These are phyloP conservation scores for Lentinula lateritia DNA, from an alignment of 768 basidiomycete species.

Conservation along the genomic window DNA sequence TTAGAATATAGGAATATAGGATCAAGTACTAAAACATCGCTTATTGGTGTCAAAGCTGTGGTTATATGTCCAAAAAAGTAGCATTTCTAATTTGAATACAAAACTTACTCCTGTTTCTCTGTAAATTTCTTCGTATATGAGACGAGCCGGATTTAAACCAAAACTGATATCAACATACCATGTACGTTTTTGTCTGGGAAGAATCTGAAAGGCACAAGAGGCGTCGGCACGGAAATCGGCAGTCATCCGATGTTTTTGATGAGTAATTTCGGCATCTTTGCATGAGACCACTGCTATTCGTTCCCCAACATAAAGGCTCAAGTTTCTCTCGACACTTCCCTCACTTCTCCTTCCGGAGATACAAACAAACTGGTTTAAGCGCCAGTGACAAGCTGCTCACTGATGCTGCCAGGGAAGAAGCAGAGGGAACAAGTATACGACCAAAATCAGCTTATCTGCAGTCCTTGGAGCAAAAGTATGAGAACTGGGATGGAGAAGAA, in stretches of 20 bases:
- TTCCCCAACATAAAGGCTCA: not conserved
- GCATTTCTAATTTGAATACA: not conserved
- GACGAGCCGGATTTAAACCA: no score
- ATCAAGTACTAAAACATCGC: no score
- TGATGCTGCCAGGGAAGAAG: slow-evolving; percentile 54
- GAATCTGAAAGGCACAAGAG: no score
- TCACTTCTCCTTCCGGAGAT: not conserved
- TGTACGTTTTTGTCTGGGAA: no score
- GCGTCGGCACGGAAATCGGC: no score
- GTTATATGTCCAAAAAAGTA: not conserved
- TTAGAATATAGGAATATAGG: no score
- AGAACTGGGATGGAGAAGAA: slow-evolving; percentile 81
- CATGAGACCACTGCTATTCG: not conserved
- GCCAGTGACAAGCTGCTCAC: slow-evolving; percentile 51
- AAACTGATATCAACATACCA: not conserved
- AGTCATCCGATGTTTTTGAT: not conserved
- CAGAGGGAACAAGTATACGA: slow-evolving; percentile 19
- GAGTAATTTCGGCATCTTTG: not conserved
- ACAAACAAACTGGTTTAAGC: not conserved
- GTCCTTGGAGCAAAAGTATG: slow-evolving; percentile 37
- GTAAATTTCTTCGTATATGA: no score
- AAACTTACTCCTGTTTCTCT: not conserved
- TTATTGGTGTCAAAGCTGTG: not conserved
- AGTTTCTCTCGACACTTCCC: not conserved
- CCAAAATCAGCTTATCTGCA: slow-evolving; percentile 12